These are phyloP conservation scores for Mycena indigotica DNA, from an alignment of 768 basidiomycete genomes.

Conservation along the genomic window DNA sequence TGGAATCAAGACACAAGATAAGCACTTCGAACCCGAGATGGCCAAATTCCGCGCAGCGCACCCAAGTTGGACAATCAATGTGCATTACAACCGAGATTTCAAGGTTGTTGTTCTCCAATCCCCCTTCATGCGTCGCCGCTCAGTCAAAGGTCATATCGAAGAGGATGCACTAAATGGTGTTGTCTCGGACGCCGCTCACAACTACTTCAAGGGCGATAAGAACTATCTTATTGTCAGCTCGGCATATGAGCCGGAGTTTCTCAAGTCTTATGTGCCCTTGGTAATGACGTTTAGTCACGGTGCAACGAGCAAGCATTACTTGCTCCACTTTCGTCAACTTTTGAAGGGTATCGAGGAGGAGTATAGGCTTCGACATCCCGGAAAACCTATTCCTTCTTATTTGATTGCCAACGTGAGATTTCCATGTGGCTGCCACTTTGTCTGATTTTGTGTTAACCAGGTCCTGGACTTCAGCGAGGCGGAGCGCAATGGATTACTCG, in stretches of 20 bases:
- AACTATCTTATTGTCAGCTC: conserved; percentile 24
- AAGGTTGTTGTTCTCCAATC: conserved; percentile 19
- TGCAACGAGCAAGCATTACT: conserved; percentile 20
- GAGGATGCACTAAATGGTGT: conserved; percentile 13
- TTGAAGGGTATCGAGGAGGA: conserved; percentile 20
- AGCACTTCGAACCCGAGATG: not conserved
- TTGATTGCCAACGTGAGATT: no score
- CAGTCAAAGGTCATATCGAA: conserved; percentile 4
- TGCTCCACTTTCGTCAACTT: conserved; percentile 19
- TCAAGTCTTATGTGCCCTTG: conserved; percentile 22
- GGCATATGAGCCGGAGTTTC: conserved; percentile 5
- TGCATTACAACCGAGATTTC: not conserved
- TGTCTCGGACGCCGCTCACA: conserved; percentile 30
- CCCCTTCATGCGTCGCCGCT: conserved; percentile 17
- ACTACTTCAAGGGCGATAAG: conserved; percentile 20
- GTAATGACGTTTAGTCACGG: conserved; percentile 26
- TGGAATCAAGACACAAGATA: not conserved
- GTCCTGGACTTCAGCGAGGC: conserved; percentile 33
- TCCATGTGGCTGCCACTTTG: no score
- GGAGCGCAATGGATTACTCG: conserved; percentile 28
- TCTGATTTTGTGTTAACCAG: no score
- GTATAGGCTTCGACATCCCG: no score
- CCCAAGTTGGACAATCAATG: conserved; percentile 4
- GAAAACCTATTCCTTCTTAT: no score
- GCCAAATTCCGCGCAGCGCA: not conserved